Percentiles rank a stretch among this genome's conserved stretches.
phyloP scores from a whole-genome alignment of 305 asterid genomes.

The Nicotiana rustica region DNA sequence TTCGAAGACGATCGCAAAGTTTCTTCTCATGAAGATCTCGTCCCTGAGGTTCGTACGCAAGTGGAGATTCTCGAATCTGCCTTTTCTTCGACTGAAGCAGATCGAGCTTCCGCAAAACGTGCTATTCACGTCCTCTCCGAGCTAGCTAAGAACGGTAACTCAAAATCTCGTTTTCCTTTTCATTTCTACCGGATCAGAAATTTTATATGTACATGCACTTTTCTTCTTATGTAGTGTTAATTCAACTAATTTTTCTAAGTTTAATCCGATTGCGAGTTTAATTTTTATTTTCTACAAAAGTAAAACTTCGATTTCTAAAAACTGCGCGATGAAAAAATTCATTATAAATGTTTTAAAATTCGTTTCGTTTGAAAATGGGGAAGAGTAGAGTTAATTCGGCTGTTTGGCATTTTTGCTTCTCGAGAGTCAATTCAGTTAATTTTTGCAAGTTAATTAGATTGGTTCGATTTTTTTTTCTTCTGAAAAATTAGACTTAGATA shows the following conservation, averaged over 20 bases:
- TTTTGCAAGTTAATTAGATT: background rate
- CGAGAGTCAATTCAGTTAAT: conserved; percentile 1
- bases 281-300: background rate
- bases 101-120: conserved; percentile 82
- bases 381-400: too few species aligned
- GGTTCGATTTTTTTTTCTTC: background rate
- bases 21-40: conserved; percentile 71
- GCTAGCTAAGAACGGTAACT: conserved; percentile 87
- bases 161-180: background rate
- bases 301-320: background rate
- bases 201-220: background rate
- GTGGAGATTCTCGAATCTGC: conserved; percentile 77
- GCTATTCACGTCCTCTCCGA: conserved; percentile 86
- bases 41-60: conserved; percentile 67
- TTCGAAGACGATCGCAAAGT: conserved; percentile 55
- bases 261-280: background rate
- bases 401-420: background rate
- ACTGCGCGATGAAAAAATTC: background rate
- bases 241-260: background rate
- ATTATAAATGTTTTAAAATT: background rate
- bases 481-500: background rate
- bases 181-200: conserved; percentile 27
- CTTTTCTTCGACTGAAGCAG: conserved; percentile 63
- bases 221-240: background rate
- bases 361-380: background rate